A percentile compares a stretch with the other conserved stretches of the same genome.
These are phyloP conservation scores for Inosperma sp. DNA, from an alignment of 768 basidiomycete genomes.

Conservation along the genomic window DNA sequence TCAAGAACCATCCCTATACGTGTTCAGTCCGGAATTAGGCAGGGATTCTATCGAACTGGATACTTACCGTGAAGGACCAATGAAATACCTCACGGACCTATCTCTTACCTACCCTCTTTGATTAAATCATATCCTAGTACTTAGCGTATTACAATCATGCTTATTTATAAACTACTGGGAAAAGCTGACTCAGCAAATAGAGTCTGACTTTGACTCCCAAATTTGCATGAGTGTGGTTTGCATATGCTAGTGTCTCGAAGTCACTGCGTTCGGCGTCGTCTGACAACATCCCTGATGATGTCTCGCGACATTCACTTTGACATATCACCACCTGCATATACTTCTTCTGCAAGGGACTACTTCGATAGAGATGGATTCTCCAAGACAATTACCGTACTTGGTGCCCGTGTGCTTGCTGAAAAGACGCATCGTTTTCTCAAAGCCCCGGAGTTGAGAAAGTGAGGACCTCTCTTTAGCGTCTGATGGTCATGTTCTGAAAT, in stretches of 20 bases:
- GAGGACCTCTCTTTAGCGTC: slow-evolving; percentile 17
- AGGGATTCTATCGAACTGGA: slow-evolving; percentile 20
- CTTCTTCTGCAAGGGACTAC: slow-evolving; percentile 43
- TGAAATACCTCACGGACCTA: slow-evolving; percentile 26
- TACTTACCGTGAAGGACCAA: slow-evolving; percentile 28
- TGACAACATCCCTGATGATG: slow-evolving; percentile 24
- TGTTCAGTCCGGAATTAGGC: slow-evolving; percentile 21
- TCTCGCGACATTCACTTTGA: slow-evolving; percentile 37
- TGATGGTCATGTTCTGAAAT: slow-evolving; percentile 2
- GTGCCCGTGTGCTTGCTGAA: slow-evolving; percentile 54
- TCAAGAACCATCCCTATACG: no score
- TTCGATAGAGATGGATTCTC: slow-evolving; percentile 65
- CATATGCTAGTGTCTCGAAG: no score
- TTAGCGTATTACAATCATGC: background rate
- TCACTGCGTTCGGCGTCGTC: no score
- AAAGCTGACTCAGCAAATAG: no score
- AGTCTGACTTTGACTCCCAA: no score
- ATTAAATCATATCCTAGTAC: background rate
- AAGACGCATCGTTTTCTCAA: slow-evolving; percentile 55
- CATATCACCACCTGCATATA: slow-evolving; percentile 40
- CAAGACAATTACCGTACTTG: slow-evolving; percentile 63
- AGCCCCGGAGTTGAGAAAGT: slow-evolving; percentile 59
- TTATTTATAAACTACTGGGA: no score
- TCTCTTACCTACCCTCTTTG: slow-evolving; percentile 22
- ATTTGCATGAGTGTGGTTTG: no score